Evolutionary conservation across 2,329 filamentous ascomycete species (phyloP), one percentile per base, ranked within the genome.

Genomic region (Gaeumannomyces sp.): DNA sequence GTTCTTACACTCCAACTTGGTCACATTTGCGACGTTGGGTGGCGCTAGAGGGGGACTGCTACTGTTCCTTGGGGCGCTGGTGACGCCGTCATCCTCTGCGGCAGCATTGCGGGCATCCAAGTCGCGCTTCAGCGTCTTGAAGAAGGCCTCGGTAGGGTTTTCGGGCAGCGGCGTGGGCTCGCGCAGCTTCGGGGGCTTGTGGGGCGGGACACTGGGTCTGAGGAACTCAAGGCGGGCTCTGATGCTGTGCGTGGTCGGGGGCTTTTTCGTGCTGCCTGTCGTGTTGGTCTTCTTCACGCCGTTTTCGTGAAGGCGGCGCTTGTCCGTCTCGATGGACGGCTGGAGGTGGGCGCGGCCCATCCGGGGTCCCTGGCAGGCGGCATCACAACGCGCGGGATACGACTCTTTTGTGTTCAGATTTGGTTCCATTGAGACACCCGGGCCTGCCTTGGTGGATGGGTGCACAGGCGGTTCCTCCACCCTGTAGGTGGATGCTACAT

Each of bases 61-160:
- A 5, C 45, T 53, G 45, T 53, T 53, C 19, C 45, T 10, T 1
- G 45, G 45, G 45, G 22, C 19, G 19, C 1, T 10, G 45, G 8
- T n/a, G 45, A 14, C 19, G 45, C n/a, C 45, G 45, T 4, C 45
- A 53, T 53, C 19, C 22, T 53, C 7, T 8, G 19, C 6, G 19
- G 19, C 19, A 10, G 22, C 22, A 53, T n/a, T 2, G 19, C 45
- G 45, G 45, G 19, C 45, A 6, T 53, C 45, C 45, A 53, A 19
- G 22, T 53, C 45, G 45, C 45, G 61, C 16, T 62, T 56, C 7
- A 64, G 57, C 28, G 22, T 35, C 31, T 50, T 45, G 53, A 64
- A 64, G 29, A 64, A 64, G 22, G 57, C 57, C 62, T 59, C 31
- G 31, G 50, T 64, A 25, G 62, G 62, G 50, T 19, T 7, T 7